phyloP scores from a whole-genome alignment of 2,329 filamentous ascomycete species.

The Furcasterigmium sp. region DNA sequence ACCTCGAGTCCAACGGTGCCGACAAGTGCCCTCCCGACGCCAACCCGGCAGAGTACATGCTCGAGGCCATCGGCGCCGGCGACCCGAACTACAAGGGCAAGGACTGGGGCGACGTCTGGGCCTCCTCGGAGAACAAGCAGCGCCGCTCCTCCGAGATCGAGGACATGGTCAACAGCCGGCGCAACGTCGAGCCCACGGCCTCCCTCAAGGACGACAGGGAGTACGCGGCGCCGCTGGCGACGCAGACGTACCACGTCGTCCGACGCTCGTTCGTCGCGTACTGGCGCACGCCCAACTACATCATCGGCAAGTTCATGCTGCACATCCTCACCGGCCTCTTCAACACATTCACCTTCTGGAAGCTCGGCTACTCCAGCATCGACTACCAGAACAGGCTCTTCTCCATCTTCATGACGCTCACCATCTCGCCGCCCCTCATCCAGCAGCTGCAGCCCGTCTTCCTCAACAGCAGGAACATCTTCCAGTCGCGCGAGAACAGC shows the following conservation, averaged over 20 bases:
- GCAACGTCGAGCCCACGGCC: constrained; percentile 26
- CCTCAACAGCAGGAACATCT: constrained; percentile 60
- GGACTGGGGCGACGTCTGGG: constrained; percentile 61
- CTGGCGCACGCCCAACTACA: constrained; percentile 62
- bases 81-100: constrained; percentile 54
- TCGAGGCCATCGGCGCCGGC: constrained; percentile 54
- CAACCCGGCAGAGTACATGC: constrained; percentile 51
- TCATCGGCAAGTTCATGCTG: constrained; percentile 55
- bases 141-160: constrained; percentile 44
- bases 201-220: constrained; percentile 48
- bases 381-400: constrained; percentile 70
- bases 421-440: constrained; percentile 68
- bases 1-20: constrained; percentile 46
- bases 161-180: constrained; percentile 41
- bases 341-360: constrained; percentile 67
- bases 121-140: constrained; percentile 41
- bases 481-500: constrained; percentile 67
- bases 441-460: constrained; percentile 74
- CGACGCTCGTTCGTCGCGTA: constrained; percentile 56
- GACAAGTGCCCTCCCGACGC: constrained; percentile 38
- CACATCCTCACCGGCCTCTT: constrained; percentile 61
- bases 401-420: constrained; percentile 71
- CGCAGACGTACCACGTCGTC: constrained; percentile 49
- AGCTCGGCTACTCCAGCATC: constrained; percentile 48
- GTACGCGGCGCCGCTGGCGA: constrained; percentile 54